Evolutionary conservation across 2,329 filamentous ascomycete species (phyloP).

Genomic region (Chaetomium sp.): DNA sequence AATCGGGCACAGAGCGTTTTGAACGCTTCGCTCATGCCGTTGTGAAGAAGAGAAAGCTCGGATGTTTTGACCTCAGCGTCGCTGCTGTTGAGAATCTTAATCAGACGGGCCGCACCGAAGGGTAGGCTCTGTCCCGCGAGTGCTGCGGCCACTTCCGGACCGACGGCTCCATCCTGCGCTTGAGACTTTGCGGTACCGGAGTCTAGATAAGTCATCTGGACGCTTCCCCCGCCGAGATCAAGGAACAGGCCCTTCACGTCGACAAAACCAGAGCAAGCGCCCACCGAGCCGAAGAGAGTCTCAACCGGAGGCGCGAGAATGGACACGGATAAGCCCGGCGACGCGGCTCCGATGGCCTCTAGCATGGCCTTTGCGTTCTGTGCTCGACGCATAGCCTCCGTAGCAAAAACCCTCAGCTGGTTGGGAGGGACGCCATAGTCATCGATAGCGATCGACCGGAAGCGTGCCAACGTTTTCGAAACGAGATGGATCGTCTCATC

Average conservation of each 20-base stretch:
- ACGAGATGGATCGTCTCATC: conserved; percentile 58
- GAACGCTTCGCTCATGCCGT: conserved; percentile 56
- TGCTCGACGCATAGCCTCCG: conserved; percentile 80
- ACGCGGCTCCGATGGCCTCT: conserved; percentile 52
- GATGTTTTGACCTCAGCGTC: conserved; percentile 36
- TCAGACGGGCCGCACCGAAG: conserved; percentile 55
- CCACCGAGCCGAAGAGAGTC: conserved; percentile 74
- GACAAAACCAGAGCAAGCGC: conserved; percentile 68
- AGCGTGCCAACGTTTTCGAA: conserved; percentile 58
- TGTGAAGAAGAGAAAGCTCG: conserved; percentile 49
- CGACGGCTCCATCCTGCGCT: conserved; percentile 6
- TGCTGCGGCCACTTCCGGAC: conserved; percentile 50
- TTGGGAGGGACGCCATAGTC: conserved; percentile 59
- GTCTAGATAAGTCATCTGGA: conserved; percentile 60
- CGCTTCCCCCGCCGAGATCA: conserved; percentile 71
- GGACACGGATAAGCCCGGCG: conserved; percentile 59
- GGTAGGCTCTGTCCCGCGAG: conserved; percentile 51
- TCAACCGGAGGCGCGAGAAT: conserved; percentile 75
- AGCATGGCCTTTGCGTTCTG: conserved; percentile 66
- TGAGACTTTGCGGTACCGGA: conserved; percentile 29
- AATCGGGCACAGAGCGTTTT: conserved; percentile 43
- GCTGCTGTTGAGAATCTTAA: conserved; percentile 39
- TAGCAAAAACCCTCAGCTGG: conserved; percentile 73
- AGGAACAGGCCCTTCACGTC: conserved; percentile 71
- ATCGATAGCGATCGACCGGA: conserved; percentile 59